Base-by-base conservation (phyloP, 495 filamentous ascomycete genomes). In the Penicillium roqueforti region DNA sequence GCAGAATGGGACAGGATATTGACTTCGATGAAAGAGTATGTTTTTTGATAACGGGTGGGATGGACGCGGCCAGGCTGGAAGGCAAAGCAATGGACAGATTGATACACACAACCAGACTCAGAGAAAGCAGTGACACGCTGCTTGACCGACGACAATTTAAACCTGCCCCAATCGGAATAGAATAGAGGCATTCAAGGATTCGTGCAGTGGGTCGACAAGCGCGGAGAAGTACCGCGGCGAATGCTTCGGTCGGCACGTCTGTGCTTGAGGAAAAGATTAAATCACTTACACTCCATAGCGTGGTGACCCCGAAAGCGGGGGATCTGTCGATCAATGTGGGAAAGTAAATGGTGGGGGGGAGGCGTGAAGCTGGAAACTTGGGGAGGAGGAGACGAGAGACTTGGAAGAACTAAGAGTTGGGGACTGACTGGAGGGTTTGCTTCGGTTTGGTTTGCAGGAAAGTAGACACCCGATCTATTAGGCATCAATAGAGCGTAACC, bases 251-350 rank as follows among this genome's bases (percentile, higher is more conserved):
- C 51, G 55, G 64, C 66, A 69, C 61, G 66, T 57, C 59, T 61
- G 51, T 32, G 51, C 51, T 53, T 41, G 56, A 61, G 25, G 51
- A 55, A 51, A 68, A 68, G 56, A 69, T 32, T 36, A 67, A 69
- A 65, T 60, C 31, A 75, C 75, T 75, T 67, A 77, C 75, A 71
- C 60, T 75, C 70, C 70, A 75, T 74, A 75, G 73, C 75, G 72
- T 69, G 75, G 75, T 75, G 75, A 77, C 75, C 75, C 75, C 74
- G 58, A 62, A 58, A 64, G 43, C 67, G 71, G 67, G 57, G 57
- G 53, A 44, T 34, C 58, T 61, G 45, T 43, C 45, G 57, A 65
- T 65, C 57, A 69, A 63, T 63, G 56, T 66, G 54, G 43, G 39
- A 61, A 56, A 57, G 46, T 58, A 54, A 67, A 66, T 70, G 65